Conservation (phyloP, 768 basidiomycete genomes). For the Hygrocybe coccinea region DNA sequence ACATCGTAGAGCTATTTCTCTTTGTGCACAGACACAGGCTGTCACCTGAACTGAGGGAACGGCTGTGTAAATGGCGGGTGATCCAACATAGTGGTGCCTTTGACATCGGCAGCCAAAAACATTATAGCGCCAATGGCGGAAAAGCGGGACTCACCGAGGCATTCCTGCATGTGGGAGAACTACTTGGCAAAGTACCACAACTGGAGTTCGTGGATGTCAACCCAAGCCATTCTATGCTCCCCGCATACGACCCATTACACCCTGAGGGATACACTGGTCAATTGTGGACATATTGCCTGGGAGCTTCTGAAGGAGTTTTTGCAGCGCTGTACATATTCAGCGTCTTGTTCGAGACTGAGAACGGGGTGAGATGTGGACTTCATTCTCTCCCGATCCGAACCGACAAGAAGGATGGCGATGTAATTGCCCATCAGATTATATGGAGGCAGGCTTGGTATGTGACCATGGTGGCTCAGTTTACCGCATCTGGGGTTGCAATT, state of each 20-base stretch:
- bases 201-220: not conserved
- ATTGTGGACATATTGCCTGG: not conserved
- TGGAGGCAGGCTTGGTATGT: constrained; percentile 1
- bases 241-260: not conserved
- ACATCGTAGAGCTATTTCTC: not conserved
- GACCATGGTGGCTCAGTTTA: constrained; percentile 1
- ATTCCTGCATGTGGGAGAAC: not conserved
- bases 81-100: not conserved
- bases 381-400: not conserved
- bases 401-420: not conserved
- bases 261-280: not conserved
- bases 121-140: not conserved
- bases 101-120: not conserved
- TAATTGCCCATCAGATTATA: not conserved
- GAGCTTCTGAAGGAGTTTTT: not conserved
- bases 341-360: not conserved
- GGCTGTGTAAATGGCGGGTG: not conserved
- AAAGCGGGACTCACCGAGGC: not conserved
- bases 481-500: not conserved
- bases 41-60: not conserved
- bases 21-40: not conserved
- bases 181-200: not conserved
- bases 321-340: not conserved
- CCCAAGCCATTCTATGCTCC: not conserved
- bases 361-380: not conserved